A percentile compares a stretch with the other conserved stretches of the same genome.
Evolutionary conservation across 108 stramenopile genomes (phyloP).

Genomic region (Fistulifera pelliculosa): DNA sequence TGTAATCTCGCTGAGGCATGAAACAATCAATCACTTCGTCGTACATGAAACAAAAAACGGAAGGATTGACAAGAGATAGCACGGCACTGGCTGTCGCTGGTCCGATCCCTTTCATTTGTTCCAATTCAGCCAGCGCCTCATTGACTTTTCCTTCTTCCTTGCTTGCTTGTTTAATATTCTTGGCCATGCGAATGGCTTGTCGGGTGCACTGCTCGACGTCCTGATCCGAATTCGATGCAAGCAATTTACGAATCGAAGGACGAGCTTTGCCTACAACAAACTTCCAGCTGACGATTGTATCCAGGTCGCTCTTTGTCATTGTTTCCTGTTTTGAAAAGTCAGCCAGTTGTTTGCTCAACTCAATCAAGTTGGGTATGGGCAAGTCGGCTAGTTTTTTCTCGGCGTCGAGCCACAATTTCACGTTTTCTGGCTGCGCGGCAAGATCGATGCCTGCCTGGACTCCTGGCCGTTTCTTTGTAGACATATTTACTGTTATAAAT

Average conservation of each 20-base stretch:
- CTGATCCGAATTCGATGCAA: conserved; percentile 37
- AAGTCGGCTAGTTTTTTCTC: no score
- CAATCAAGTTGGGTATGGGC: no score
- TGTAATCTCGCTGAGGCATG: conserved; percentile 53
- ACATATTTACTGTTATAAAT: no score
- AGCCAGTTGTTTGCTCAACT: background rate
- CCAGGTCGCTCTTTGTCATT: conserved; percentile 40
- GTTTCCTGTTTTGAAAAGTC: background rate
- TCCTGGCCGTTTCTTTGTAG: no score
- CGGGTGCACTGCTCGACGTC: conserved; percentile 20
- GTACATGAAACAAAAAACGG: conserved; percentile 72
- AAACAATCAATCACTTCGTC: conserved; percentile 78
- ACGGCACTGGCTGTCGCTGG: conserved; percentile 67
- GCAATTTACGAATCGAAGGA: conserved; percentile 29
- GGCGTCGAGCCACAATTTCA: no score
- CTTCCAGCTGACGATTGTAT: conserved; percentile 63
- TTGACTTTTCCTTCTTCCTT: conserved; percentile 5
- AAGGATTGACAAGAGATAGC: conserved; percentile 36
- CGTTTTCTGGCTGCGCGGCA: no score
- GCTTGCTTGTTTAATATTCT: conserved; percentile 2
- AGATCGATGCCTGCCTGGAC: no score
- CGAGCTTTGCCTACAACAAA: conserved; percentile 71
- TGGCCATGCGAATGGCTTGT: conserved; percentile 24
- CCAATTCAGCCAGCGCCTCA: conserved; percentile 28
- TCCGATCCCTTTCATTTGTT: conserved; percentile 52